phyloP scores from a whole-genome alignment of 2,329 filamentous ascomycete species.

The Microthyrium microscopicum region DNA sequence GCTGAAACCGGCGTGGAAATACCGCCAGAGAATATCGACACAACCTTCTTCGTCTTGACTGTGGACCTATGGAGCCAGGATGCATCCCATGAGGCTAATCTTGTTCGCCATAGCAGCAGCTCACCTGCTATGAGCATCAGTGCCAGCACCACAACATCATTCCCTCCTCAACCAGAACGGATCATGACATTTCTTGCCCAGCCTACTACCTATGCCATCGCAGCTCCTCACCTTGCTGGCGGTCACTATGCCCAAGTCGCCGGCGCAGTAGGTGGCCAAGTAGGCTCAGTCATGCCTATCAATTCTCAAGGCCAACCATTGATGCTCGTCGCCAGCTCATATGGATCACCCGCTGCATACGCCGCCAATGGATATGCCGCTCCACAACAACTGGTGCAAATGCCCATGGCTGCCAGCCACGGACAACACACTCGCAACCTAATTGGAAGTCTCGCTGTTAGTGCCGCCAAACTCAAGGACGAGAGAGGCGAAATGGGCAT shows the following conservation, averaged over 20 bases:
- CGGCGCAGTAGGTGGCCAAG: too few species aligned
- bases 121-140: constrained; percentile 57
- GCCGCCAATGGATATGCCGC: background rate
- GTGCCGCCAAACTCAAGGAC: constrained; percentile 71
- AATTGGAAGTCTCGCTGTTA: constrained; percentile 80
- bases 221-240: background rate
- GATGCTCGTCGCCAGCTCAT: constrained; percentile 8
- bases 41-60: constrained; percentile 49
- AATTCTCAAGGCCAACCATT: constrained; percentile 10
- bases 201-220: too few species aligned
- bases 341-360: background rate
- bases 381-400: background rate
- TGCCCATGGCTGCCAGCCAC: constrained; percentile 39
- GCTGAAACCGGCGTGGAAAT: constrained; percentile 60
- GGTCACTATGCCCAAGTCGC: background rate
- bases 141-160: constrained; percentile 63
- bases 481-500: constrained; percentile 67
- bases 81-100: constrained; percentile 46
- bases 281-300: constrained; percentile 4
- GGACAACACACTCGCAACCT: constrained; percentile 92
- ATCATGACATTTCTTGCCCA: too few species aligned
- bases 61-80: constrained; percentile 53
- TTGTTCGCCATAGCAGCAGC: constrained; percentile 47
- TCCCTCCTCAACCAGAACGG: constrained; percentile 36
- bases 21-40: constrained; percentile 61